These are phyloP conservation scores for Metschnikowia amazonensis DNA, from an alignment of 805 yeast genomes.

Conservation along the genomic window DNA sequence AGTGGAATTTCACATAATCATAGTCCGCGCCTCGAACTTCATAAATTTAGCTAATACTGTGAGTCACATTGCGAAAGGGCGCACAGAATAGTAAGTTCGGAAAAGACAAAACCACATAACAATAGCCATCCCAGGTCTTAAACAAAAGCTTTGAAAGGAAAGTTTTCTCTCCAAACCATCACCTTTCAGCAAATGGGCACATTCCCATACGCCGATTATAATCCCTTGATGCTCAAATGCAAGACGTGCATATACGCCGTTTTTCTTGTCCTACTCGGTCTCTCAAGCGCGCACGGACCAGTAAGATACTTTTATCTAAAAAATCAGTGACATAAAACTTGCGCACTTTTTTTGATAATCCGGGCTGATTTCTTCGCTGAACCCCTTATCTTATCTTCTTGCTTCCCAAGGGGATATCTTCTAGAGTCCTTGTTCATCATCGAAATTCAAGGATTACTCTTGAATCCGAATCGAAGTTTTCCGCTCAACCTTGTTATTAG, in stretches of 20 bases:
- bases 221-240: not conserved
- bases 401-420: not conserved
- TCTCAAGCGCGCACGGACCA: constrained; percentile 6
- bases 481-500: not conserved
- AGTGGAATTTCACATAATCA: too few relatives aligned
- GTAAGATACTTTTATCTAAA: constrained; percentile 17
- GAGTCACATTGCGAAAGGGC: too few relatives aligned
- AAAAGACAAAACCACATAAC: too few relatives aligned
- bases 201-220: not conserved
- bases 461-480: not conserved
- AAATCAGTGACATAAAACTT: constrained; percentile 15
- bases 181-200: not conserved
- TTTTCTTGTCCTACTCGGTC: constrained; percentile 4
- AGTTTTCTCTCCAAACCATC: too few relatives aligned
- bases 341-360: constrained; percentile 7
- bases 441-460: not conserved
- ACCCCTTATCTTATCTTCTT: not conserved
- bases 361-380: not conserved
- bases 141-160: too few relatives aligned
- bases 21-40: too few relatives aligned
- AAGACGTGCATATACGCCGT: not conserved
- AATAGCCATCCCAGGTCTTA: too few relatives aligned
- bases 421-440: not conserved
- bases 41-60: too few relatives aligned
- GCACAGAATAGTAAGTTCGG: too few relatives aligned